Conservation (phyloP, 306 rosid genomes). For the Rosa persica region DNA sequence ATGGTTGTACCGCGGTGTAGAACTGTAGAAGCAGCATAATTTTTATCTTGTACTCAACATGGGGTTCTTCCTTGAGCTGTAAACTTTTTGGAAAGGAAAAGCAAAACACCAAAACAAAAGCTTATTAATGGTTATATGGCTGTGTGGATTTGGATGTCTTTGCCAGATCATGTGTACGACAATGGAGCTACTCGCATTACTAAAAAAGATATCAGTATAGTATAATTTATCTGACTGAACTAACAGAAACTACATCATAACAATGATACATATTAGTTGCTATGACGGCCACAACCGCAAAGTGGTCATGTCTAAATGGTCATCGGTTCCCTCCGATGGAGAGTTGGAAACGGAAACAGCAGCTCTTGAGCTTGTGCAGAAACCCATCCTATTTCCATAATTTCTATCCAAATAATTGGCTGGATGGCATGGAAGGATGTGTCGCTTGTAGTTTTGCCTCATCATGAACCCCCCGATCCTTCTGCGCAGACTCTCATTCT, state of each 20-base stretch:
- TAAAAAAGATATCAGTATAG: not conserved
- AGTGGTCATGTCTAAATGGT: not conserved
- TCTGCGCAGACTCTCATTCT: not conserved
- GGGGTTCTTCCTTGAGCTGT: too few species aligned
- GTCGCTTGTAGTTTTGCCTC: not conserved
- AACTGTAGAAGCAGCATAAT: too few species aligned
- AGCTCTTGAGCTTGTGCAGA: not conserved
- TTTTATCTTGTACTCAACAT: not conserved
- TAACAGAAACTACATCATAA: not conserved
- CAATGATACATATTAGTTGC: not conserved
- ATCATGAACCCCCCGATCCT: not conserved
- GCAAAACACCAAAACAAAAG: not conserved
- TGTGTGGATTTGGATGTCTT: not conserved
- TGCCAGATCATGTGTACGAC: not conserved
- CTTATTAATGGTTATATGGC: too few species aligned
- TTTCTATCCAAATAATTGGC: too few species aligned
- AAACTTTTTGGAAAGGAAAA: too few species aligned
- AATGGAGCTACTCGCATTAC: not conserved
- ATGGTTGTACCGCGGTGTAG: too few species aligned
- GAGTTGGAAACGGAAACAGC: not conserved
- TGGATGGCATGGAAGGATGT: not conserved
- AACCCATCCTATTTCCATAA: not conserved
- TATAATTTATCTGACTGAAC: not conserved
- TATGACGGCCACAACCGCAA: not conserved
- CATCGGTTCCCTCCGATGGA: not conserved